Percentiles rank a stretch among this genome's conserved stretches.
phyloP scores from a whole-genome alignment of 306 rosid genomes.

The Rosa persica region DNA sequence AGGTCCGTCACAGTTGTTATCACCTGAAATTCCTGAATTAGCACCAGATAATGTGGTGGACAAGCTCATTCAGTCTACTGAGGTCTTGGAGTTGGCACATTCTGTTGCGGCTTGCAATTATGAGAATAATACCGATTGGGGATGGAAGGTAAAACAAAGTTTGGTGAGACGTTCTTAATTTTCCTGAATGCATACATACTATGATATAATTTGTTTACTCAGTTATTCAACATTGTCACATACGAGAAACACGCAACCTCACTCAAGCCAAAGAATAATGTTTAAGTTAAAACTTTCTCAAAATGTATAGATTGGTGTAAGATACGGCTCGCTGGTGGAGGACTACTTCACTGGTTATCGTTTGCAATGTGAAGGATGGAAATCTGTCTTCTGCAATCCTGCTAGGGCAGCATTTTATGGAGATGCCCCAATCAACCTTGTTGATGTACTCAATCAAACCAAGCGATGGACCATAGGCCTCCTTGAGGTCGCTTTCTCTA shows the following conservation, averaged over 20 bases:
- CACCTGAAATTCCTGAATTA: conserved; percentile 23
- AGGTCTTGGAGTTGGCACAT: conserved; percentile 28
- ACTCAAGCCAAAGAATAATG: background rate
- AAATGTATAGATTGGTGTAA: conserved; percentile 32
- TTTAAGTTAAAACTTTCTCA: background rate
- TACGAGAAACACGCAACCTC: background rate
- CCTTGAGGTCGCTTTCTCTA: conserved; percentile 31
- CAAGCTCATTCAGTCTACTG: conserved; percentile 20
- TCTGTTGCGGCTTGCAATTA: conserved; percentile 33
- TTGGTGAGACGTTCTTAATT: no score
- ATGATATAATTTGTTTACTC: no score
- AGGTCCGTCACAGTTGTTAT: conserved; percentile 21
- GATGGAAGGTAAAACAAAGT: conserved; percentile 29
- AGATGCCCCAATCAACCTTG: conserved; percentile 37
- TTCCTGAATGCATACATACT: no score
- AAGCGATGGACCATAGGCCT: conserved; percentile 40
- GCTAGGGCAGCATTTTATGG: conserved; percentile 37
- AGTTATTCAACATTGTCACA: background rate
- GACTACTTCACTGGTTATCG: conserved; percentile 30
- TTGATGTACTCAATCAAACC: conserved; percentile 33
- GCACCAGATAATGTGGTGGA: conserved; percentile 21
- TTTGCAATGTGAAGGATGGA: conserved; percentile 43
- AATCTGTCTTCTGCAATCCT: conserved; percentile 36
- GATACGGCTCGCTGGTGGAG: conserved; percentile 46
- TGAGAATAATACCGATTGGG: conserved; percentile 41